A percentile compares a stretch with the other conserved stretches of the same genome.
Evolutionary conservation across 176 grass and related monocot species (phyloP).

Genomic region (Bonia amplexicaulis): DNA sequence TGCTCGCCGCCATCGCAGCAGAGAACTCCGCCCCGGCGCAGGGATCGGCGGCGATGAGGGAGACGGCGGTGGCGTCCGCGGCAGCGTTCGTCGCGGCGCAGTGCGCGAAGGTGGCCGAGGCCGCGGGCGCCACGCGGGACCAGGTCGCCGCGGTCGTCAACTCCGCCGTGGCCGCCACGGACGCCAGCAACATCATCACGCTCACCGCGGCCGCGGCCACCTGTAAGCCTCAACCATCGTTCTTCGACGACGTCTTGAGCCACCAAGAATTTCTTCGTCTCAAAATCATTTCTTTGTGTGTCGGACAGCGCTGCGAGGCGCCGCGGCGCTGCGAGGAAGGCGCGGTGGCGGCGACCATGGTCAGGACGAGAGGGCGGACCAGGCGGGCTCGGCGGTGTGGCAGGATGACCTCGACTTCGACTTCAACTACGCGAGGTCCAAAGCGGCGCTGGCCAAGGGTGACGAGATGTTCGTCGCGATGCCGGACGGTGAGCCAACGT

Average conservation of each 20-base stretch:
- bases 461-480: constrained; percentile 85
- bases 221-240: constrained; percentile 33
- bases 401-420: constrained; percentile 67
- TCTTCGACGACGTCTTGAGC: not conserved
- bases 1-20: constrained; percentile 77
- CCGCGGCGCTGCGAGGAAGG: constrained; percentile 58
- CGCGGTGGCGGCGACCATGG: constrained; percentile 34
- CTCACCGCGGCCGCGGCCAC: constrained; percentile 92
- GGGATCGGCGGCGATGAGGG: constrained; percentile 33
- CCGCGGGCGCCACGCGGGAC: constrained; percentile 68
- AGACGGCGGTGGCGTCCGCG: constrained; percentile 71
- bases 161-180: constrained; percentile 60
- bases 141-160: constrained; percentile 63
- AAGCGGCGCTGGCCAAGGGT: constrained; percentile 78
- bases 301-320: constrained; percentile 77
- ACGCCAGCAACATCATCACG: constrained; percentile 82
- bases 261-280: too few species aligned
- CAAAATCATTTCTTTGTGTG: not conserved
- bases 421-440: constrained; percentile 71
- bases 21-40: constrained; percentile 42
- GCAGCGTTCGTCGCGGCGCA: constrained; percentile 84
- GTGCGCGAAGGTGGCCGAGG: constrained; percentile 81
- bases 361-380: constrained; percentile 34
- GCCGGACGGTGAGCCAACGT: constrained; percentile 53
- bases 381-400: constrained; percentile 10